phyloP scores from a whole-genome alignment of 306 rosid genomes.

The Cucurbita pepo region DNA sequence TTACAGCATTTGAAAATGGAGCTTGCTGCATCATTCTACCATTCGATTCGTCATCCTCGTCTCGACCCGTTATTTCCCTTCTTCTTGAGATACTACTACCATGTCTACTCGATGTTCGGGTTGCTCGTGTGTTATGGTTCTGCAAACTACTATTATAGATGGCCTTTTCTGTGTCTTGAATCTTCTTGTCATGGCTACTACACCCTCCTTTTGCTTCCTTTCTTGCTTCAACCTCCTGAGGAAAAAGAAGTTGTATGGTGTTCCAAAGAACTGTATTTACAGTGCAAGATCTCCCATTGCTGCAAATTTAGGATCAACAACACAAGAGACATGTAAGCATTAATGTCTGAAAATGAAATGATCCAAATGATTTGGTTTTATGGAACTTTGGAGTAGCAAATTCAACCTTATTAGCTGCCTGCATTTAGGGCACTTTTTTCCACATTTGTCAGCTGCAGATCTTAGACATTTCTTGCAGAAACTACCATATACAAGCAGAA shows the following conservation, averaged over 20 bases:
- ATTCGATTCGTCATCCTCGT: constrained; percentile 18
- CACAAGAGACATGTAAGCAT: background rate
- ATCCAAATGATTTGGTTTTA: background rate
- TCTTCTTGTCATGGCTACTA: constrained; percentile 14
- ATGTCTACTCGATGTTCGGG: constrained; percentile 15
- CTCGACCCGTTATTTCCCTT: constrained; percentile 7
- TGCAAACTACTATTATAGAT: constrained; percentile 23
- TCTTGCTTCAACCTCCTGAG: constrained; percentile 70
- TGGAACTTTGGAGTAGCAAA: background rate
- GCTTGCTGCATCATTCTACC: constrained; percentile 15
- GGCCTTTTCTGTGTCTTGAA: constrained; percentile 25
- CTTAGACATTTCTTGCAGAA: constrained; percentile 78
- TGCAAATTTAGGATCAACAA: constrained; percentile 14
- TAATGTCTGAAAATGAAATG: background rate
- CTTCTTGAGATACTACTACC: constrained; percentile 19
- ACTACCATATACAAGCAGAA: constrained; percentile 19
- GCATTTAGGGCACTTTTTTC: constrained; percentile 89
- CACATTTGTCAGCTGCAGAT: constrained; percentile 87
- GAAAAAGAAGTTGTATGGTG: constrained; percentile 88
- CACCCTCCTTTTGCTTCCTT: constrained; percentile 30
- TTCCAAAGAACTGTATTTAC: constrained; percentile 97
- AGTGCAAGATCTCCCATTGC: constrained; percentile 77
- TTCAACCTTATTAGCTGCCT: constrained; percentile 63
- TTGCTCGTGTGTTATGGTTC: constrained; percentile 14
- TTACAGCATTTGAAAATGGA: constrained; percentile 5